phyloP scores from a whole-genome alignment of 2,329 filamentous ascomycete species.

The Cladophialophora psammophila region DNA sequence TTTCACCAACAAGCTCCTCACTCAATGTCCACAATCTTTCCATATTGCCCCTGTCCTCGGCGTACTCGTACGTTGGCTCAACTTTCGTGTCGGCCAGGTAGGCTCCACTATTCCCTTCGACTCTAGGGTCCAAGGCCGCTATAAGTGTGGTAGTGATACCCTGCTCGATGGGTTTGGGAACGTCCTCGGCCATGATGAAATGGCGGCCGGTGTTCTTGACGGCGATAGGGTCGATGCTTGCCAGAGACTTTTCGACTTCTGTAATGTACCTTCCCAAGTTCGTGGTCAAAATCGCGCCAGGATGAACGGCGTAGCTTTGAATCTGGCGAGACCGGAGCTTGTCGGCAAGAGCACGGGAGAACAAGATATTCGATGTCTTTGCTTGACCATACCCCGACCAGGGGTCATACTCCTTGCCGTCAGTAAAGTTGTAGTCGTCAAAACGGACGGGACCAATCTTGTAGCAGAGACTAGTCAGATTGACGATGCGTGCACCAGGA shows the following conservation, averaged over 20 bases:
- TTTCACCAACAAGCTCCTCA: slow-evolving; percentile 43
- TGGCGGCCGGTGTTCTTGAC: slow-evolving; percentile 31
- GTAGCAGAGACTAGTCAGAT: slow-evolving; percentile 56
- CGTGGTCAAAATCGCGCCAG: slow-evolving; percentile 44
- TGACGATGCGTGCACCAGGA: slow-evolving; percentile 49
- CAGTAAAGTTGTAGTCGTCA: slow-evolving; percentile 42
- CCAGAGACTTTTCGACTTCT: slow-evolving; percentile 20
- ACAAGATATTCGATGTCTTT: slow-evolving; percentile 55
- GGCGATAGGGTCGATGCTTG: slow-evolving; percentile 20
- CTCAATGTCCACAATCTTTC: slow-evolving; percentile 45
- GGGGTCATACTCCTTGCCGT: slow-evolving; percentile 43
- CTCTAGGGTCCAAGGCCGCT: slow-evolving; percentile 54
- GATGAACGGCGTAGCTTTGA: slow-evolving; percentile 51
- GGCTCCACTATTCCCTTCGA: slow-evolving; percentile 43
- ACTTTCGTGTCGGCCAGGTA: slow-evolving; percentile 49
- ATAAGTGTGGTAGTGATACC: slow-evolving; percentile 53
- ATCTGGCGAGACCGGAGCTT: slow-evolving; percentile 43
- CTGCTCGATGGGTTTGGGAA: slow-evolving; percentile 50
- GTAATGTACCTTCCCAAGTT: slow-evolving; percentile 19
- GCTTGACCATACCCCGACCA: slow-evolving; percentile 55
- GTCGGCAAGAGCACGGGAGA: slow-evolving; percentile 49
- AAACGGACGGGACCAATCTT: slow-evolving; percentile 48
- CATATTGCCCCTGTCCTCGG: slow-evolving; percentile 41
- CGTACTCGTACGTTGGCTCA: slow-evolving; percentile 43
- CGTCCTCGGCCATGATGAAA: slow-evolving; percentile 26